Evolutionary conservation across 345 rosid genomes (phyloP).

Genomic region (Eucalyptus curtisii): DNA sequence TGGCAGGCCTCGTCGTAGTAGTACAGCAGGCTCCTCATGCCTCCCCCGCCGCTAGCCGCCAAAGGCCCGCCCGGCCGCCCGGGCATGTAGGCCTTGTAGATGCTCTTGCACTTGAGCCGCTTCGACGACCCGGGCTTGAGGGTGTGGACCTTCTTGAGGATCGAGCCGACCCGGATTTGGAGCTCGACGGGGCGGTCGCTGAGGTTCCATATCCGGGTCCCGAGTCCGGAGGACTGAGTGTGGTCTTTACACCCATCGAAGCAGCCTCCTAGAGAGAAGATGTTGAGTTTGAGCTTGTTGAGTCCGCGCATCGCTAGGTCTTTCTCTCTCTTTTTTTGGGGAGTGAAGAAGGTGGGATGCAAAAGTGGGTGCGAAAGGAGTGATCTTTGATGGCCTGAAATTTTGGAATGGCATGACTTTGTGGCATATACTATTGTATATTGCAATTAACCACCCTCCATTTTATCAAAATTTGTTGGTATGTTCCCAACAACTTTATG

Average conservation of each 20-base stretch:
- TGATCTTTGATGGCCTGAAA: slow-evolving; percentile 19
- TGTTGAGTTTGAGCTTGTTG: background rate
- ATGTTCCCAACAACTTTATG: background rate
- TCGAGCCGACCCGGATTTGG: slow-evolving; percentile 75
- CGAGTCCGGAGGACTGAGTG: slow-evolving; percentile 33
- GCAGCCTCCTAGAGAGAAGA: slow-evolving; percentile 37
- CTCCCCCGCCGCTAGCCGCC: slow-evolving; percentile 1
- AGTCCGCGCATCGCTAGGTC: slow-evolving; percentile 17
- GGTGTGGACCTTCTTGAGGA: slow-evolving; percentile 66
- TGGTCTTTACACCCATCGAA: slow-evolving; percentile 66
- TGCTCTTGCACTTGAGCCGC: slow-evolving; percentile 58
- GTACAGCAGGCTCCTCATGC: slow-evolving; percentile 53
- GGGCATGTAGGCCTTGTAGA: slow-evolving; percentile 67
- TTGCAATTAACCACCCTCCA: background rate
- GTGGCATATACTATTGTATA: background rate
- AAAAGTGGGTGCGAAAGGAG: background rate
- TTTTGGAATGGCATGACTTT: slow-evolving; percentile 2
- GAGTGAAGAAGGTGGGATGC: slow-evolving; percentile 5
- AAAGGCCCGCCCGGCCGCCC: background rate
- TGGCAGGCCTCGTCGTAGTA: slow-evolving; percentile 64
- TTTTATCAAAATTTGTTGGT: background rate
- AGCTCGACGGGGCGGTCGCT: slow-evolving; percentile 66
- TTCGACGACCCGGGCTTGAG: slow-evolving; percentile 80
- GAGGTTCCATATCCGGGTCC: slow-evolving; percentile 65
- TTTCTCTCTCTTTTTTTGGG: background rate